These are phyloP conservation scores for Wallacemonas sp. DNA, from an alignment of 208 protist genomes.

Conservation along the genomic window DNA sequence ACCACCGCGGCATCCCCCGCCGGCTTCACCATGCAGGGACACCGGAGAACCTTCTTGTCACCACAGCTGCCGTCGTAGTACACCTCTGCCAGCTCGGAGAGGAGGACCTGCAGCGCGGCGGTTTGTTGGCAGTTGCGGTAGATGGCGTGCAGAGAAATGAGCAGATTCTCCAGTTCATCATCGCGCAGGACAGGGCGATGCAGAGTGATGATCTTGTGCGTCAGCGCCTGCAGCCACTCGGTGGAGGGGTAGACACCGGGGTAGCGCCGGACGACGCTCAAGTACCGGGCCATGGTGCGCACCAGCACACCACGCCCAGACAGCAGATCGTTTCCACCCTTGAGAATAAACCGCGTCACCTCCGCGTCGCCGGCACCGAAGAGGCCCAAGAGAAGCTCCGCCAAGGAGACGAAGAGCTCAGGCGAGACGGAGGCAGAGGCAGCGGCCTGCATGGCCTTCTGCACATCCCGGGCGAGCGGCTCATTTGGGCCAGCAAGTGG, in stretches of 20 bases:
- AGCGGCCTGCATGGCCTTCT: conserved; percentile 64
- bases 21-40: background rate
- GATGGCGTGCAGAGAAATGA: conserved; percentile 61
- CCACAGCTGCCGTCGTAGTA: conserved; percentile 20
- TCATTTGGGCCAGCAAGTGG: conserved; percentile 45
- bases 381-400: conserved; percentile 52
- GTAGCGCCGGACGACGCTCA: conserved; percentile 48
- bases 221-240: conserved; percentile 63
- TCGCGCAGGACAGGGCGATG: conserved; percentile 1
- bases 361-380: conserved; percentile 51
- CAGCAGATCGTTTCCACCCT: conserved; percentile 56
- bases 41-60: conserved; percentile 4
- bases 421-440: conserved; percentile 58
- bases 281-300: conserved; percentile 53
- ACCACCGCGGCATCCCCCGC: conserved; percentile 13
- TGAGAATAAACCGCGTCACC: conserved; percentile 49
- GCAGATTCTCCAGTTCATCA: conserved; percentile 55
- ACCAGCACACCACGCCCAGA: conserved; percentile 13
- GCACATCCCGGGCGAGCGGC: conserved; percentile 21
- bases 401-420: conserved; percentile 71
- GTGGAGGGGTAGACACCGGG: conserved; percentile 29
- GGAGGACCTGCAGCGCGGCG: conserved; percentile 53
- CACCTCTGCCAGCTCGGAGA: conserved; percentile 39
- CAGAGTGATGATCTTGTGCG: conserved; percentile 27
- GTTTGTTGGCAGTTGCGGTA: conserved; percentile 56